A percentile compares a stretch with the other conserved stretches of the same genome.
These are phyloP conservation scores for Claviceps capensis DNA, from an alignment of 2,329 filamentous ascomycete species.

Conservation along the genomic window DNA sequence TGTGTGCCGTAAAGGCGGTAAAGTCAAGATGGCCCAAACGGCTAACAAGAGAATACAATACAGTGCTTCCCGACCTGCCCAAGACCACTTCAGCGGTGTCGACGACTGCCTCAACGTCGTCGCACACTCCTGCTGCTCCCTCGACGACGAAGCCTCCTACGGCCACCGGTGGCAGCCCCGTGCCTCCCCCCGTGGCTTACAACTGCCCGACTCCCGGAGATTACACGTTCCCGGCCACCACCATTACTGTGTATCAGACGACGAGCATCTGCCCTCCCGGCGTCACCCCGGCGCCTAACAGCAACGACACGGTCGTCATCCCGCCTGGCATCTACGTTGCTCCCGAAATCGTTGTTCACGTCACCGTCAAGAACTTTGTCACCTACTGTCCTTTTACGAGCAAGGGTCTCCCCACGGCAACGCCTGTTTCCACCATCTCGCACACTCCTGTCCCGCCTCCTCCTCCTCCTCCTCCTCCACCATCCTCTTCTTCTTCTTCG, in stretches of 20 bases:
- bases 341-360: conserved; percentile 50
- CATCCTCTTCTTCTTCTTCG: conserved; percentile 9
- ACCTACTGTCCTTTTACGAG: conserved; percentile 8
- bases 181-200: conserved; percentile 35
- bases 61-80: too few relatives aligned
- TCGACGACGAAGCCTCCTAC: conserved; percentile 4
- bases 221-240: conserved; percentile 65
- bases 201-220: conserved; percentile 52
- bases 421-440: conserved; percentile 7
- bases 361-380: conserved; percentile 54
- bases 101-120: conserved; percentile 1
- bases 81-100: too few relatives aligned
- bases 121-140: conserved; percentile 2
- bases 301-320: conserved; percentile 45
- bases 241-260: conserved; percentile 50
- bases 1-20: too few relatives aligned
- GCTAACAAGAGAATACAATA: too few relatives aligned
- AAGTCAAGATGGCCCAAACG: too few relatives aligned
- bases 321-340: conserved; percentile 61
- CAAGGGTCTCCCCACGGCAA: conserved; percentile 24
- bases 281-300: conserved; percentile 44
- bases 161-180: conserved; percentile 18
- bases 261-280: conserved; percentile 58
- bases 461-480: background rate
- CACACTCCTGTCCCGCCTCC: background rate